These are phyloP conservation scores for Cadophora luteo-olivacea DNA, from an alignment of 2,329 filamentous ascomycete species.

Conservation along the genomic window DNA sequence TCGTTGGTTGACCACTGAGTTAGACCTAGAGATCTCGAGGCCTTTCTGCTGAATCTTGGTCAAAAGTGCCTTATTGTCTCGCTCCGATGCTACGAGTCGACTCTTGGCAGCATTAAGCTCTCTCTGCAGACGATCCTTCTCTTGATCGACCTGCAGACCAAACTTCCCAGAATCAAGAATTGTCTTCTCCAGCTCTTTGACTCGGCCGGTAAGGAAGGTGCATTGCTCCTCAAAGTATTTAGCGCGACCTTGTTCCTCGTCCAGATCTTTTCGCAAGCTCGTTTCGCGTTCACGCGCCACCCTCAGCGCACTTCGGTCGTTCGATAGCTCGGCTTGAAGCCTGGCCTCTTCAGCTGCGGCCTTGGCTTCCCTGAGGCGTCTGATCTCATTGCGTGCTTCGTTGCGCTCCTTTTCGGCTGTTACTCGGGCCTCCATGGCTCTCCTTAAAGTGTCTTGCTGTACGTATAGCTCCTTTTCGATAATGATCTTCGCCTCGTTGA, in stretches of 20 bases:
- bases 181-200: constrained; percentile 85
- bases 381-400: constrained; percentile 85
- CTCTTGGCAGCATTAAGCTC: constrained; percentile 92
- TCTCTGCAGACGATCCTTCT: constrained; percentile 90
- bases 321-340: constrained; percentile 78
- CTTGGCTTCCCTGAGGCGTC: constrained; percentile 82
- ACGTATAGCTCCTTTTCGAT: constrained; percentile 98
- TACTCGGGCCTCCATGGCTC: constrained; percentile 81
- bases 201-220: constrained; percentile 75
- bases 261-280: constrained; percentile 79
- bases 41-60: constrained; percentile 99
- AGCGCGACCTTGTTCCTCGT: constrained; percentile 77
- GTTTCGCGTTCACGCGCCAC: constrained; percentile 82
- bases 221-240: constrained; percentile 83
- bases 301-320: constrained; percentile 79
- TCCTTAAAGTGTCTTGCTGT: constrained; percentile 88
- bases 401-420: constrained; percentile 87
- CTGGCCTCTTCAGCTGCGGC: constrained; percentile 86
- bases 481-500: constrained; percentile 94
- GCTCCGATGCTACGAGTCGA: constrained; percentile 88
- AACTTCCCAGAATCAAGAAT: constrained; percentile 91
- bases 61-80: constrained; percentile 92
- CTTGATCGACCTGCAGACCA: constrained; percentile 87
- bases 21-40: constrained; percentile 90
- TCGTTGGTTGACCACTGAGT: constrained; percentile 83